Evolutionary conservation across 2,329 filamentous ascomycete genomes (phyloP), one percentile per base, ranked within the genome.

Genomic region (Colletotrichum lentis): DNA sequence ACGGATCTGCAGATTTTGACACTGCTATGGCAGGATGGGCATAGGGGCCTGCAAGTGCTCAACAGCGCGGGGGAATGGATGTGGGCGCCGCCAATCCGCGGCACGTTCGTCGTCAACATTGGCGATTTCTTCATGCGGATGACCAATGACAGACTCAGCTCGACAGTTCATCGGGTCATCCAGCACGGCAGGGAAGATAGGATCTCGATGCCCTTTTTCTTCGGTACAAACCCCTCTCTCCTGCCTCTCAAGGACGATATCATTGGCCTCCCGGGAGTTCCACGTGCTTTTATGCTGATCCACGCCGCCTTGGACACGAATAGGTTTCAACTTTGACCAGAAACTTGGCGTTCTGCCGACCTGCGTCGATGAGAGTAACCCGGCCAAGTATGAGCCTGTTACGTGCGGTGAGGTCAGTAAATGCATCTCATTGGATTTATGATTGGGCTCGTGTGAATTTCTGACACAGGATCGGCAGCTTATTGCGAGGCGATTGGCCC

Each of bases 131-230:
- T 75, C 44, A 70, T 72, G 73, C 71, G 73, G 3, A 58, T 73
- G 37, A 71, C 73, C 31, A 74, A 74, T 54, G 73, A 73, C 46
- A 64, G 61, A 1, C 73, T 73, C 52, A 62, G 64, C 56, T 72
- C 68, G n/a, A 73, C 71, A 5, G 70, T 73, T 6, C 72, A 73
- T 24, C 61, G 72, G 5, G 72, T 69, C 7, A 22, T 69, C 35
- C 66, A 69, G 50, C 66, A 69, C 22, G 66, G 66, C 50, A 57
- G 50, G 16, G 66, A 69, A 44, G 66, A 69, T 18, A 65, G 66
- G 62, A 69, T 69, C 62, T 85, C 82, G 0, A 85, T 87, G 82
- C 84, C 85, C 1, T 86, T 87, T 73, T 87, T 87, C 75, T 83
- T 86, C 64, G 82, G 82, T 69, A 66, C 43, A 49, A 18, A 6